Evolutionary conservation across 2,329 filamentous ascomycete species (phyloP).

Genomic region (Ceratocystiopsis brevicomis): DNA sequence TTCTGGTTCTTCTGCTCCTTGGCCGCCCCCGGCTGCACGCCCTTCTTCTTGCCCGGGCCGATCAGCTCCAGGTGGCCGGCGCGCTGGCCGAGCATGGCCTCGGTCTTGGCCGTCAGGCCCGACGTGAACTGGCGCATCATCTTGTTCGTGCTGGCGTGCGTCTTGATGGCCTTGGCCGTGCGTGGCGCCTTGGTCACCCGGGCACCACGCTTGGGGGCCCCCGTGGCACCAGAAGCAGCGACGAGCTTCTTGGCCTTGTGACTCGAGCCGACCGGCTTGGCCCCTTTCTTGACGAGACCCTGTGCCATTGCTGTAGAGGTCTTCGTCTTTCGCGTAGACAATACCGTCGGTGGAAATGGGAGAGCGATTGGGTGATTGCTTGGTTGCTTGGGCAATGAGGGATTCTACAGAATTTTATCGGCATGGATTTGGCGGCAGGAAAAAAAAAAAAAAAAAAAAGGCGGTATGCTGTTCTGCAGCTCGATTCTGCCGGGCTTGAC

Average conservation of each 20-base stretch:
- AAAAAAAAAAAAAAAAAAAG: too few relatives aligned
- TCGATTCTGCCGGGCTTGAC: too few relatives aligned
- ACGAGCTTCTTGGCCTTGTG: constrained; percentile 19
- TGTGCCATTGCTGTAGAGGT: constrained; percentile 28
- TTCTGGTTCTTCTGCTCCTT: constrained; percentile 12
- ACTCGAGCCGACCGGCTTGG: constrained; percentile 14
- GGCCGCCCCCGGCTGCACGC: constrained; percentile 12
- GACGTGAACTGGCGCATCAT: constrained; percentile 34
- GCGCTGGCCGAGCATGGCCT: constrained; percentile 37
- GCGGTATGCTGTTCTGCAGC: too few relatives aligned
- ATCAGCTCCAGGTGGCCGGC: constrained; percentile 42
- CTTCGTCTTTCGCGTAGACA: too few relatives aligned
- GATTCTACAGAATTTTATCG: too few relatives aligned
- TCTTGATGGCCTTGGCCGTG: constrained; percentile 13
- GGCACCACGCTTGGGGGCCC: constrained; percentile 19
- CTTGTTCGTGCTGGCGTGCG: constrained; percentile 28
- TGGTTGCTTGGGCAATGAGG: too few relatives aligned
- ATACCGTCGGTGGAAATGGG: too few relatives aligned
- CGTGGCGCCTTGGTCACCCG: constrained; percentile 32
- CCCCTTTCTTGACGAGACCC: constrained; percentile 30
- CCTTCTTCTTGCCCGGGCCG: constrained; percentile 32
- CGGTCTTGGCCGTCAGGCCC: constrained; percentile 34
- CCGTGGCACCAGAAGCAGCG: constrained; percentile 9
- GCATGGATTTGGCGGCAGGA: too few relatives aligned
- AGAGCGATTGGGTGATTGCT: too few relatives aligned